phyloP scores from a whole-genome alignment of 2,329 filamentous ascomycete genomes.

The Xylaria sp. region DNA sequence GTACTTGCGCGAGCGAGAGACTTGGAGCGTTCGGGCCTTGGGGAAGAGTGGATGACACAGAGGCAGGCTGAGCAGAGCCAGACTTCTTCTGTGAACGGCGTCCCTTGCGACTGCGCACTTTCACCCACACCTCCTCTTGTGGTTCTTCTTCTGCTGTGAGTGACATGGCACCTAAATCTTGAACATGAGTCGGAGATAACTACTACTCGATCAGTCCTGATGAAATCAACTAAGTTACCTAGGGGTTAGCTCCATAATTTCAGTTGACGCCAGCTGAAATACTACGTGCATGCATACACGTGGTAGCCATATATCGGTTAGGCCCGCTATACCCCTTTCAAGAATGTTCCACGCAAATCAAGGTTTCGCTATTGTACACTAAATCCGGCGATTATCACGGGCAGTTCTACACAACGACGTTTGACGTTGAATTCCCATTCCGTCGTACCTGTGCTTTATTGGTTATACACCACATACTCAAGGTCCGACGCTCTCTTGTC shows the following conservation, averaged over 20 bases:
- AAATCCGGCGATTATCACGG: too few species aligned
- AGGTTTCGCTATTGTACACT: too few species aligned
- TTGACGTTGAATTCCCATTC: too few species aligned
- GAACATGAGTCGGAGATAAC: neutral
- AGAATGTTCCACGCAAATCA: too few species aligned
- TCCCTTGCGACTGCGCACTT: constrained; percentile 40
- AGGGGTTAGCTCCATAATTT: neutral
- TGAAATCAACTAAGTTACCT: neutral
- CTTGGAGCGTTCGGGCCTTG: constrained; percentile 26
- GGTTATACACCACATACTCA: neutral
- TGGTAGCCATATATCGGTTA: too few species aligned
- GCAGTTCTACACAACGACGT: too few species aligned
- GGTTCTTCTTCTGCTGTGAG: constrained; percentile 17
- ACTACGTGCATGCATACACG: neutral
- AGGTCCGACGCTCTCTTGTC: too few species aligned
- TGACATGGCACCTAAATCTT: constrained; percentile 11
- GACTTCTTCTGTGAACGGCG: constrained; percentile 20
- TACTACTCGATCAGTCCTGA: neutral
- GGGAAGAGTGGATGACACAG: neutral
- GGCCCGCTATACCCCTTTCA: too few species aligned
- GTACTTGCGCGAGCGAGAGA: constrained; percentile 43
- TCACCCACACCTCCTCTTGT: constrained; percentile 40
- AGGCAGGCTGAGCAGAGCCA: neutral
- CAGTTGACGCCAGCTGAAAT: too few species aligned
- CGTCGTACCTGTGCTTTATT: too few species aligned